These are phyloP conservation scores for Solanum chilense DNA, from an alignment of 257 asterid species.

Conservation along the genomic window DNA sequence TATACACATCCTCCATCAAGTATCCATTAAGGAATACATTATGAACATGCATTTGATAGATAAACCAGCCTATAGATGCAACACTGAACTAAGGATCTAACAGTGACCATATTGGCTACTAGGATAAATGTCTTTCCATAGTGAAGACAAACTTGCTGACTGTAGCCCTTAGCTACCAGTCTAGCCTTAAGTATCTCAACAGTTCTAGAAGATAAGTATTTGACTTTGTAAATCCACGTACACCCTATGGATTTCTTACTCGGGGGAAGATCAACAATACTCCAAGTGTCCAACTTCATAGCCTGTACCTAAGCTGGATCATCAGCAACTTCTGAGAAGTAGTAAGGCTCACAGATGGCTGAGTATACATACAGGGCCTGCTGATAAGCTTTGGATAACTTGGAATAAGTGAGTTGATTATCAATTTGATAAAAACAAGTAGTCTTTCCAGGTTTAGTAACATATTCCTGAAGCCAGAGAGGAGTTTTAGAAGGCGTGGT, in stretches of 20 bases:
- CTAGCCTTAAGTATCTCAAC: rapidly evolving
- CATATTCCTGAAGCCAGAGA: too few species aligned
- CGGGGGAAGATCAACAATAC: background rate
- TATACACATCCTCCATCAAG: too few species aligned
- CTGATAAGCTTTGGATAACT: too few species aligned
- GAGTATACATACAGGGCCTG: too few species aligned
- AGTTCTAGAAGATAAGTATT: background rate
- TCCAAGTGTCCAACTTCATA: background rate
- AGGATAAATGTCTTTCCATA: background rate
- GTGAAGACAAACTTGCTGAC: background rate
- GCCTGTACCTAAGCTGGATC: too few species aligned
- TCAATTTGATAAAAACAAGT: too few species aligned
- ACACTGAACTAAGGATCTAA: background rate
- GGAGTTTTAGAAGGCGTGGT: too few species aligned
- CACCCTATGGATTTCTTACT: background rate
- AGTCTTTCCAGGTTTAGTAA: too few species aligned
- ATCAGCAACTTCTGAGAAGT: too few species aligned
- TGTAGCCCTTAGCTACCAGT: background rate
- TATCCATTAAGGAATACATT: background rate
- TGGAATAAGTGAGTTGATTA: too few species aligned
- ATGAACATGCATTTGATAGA: background rate
- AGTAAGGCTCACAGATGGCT: too few species aligned
- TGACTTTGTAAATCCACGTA: background rate
- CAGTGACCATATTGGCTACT: background rate
- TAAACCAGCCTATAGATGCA: background rate